Base-by-base conservation (phyloP, 371 early-diverging fungal species). In the Chytridium lagenaria region DNA sequence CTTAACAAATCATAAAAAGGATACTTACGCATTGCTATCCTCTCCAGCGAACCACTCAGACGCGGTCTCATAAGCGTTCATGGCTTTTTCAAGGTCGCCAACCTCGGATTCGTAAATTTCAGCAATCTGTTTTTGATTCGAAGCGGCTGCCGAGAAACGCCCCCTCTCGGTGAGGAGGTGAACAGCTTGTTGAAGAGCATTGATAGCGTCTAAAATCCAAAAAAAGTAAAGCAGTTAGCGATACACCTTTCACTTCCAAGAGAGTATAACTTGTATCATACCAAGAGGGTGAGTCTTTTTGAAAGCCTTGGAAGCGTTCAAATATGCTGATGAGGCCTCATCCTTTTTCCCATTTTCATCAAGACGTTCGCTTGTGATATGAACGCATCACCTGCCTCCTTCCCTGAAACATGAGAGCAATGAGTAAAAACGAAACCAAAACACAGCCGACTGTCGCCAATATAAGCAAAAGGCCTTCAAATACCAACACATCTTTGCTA, bases 81-180 rank as follows among this genome's bases (percentile, higher is more conserved):
- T 89, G 19, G 97, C 94, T 55, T 88, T 88, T 50, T 89, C 88
- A n/a, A 91, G 70, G 80, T 97, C 93, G 31, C 87, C 85, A 15
- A 97, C 73, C 39, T 97, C 96, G 12, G 87, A 85, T 76, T 98
- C 98, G 82, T 94, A 96, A 55, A 95, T 93, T 75, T 92, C 90
- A 23, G 96, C 98, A 78, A 98, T 91, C 70, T 94, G 94, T 78
- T 96, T 95, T 79, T 94, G 91, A 76, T 97, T 94, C 61, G 87
- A 88, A 16, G 98, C 98, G 23, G 98, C 98, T 2, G 89, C 86
- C 68, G 92, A 89, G 85, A 98, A 97, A 40, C 94, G 85, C n/a
- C 97, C 94, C 37, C 82, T 78, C 71, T 93, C 91, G 26, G 89
- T 92, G 68, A 95, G 86, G 37, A 96, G 88, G 23, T 74, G 75